Conservation (phyloP, 768 basidiomycete species). For the Rhizopogon rudus region DNA sequence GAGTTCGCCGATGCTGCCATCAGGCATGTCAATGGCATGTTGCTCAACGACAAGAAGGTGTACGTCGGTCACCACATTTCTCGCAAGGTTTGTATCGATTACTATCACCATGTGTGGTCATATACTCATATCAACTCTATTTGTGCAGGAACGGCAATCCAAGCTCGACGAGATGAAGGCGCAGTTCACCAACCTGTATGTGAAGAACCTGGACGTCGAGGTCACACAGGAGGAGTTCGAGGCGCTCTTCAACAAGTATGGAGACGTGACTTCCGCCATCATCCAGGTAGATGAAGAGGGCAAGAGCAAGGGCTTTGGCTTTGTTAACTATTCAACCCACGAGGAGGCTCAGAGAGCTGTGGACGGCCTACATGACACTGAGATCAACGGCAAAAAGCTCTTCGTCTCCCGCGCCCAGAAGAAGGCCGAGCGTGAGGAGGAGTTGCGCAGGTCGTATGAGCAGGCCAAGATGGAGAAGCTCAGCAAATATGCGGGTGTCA, state of each 20-base stretch:
- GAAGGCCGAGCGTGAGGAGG: slow-evolving; percentile 97
- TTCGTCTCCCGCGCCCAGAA: slow-evolving; percentile 98
- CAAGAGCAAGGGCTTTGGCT: slow-evolving; percentile 95
- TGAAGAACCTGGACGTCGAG: slow-evolving; percentile 93
- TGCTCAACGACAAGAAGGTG: slow-evolving; percentile 99
- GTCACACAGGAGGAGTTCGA: slow-evolving; percentile 84
- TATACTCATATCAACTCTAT: neutral
- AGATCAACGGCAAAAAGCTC: slow-evolving; percentile 81
- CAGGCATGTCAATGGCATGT: slow-evolving; percentile 98
- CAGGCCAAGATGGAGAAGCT: slow-evolving; percentile 95
- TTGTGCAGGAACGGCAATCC: slow-evolving; percentile 82
- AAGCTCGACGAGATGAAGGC: slow-evolving; percentile 97
- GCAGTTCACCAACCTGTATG: slow-evolving; percentile 96
- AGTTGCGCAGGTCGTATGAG: slow-evolving; percentile 90
- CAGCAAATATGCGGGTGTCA: slow-evolving; percentile 98
- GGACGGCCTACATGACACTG: slow-evolving; percentile 82
- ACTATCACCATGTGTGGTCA: neutral
- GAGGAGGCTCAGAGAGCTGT: slow-evolving; percentile 91
- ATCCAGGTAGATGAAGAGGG: slow-evolving; percentile 82
- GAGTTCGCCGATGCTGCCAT: slow-evolving; percentile 96
- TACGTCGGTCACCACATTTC: slow-evolving; percentile 97
- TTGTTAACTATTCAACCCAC: slow-evolving; percentile 94
- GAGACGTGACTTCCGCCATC: slow-evolving; percentile 85
- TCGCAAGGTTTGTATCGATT: slow-evolving; percentile 62
- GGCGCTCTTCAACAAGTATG: slow-evolving; percentile 71